phyloP scores from a whole-genome alignment of 495 filamentous ascomycete species.

The Podospora conica region DNA sequence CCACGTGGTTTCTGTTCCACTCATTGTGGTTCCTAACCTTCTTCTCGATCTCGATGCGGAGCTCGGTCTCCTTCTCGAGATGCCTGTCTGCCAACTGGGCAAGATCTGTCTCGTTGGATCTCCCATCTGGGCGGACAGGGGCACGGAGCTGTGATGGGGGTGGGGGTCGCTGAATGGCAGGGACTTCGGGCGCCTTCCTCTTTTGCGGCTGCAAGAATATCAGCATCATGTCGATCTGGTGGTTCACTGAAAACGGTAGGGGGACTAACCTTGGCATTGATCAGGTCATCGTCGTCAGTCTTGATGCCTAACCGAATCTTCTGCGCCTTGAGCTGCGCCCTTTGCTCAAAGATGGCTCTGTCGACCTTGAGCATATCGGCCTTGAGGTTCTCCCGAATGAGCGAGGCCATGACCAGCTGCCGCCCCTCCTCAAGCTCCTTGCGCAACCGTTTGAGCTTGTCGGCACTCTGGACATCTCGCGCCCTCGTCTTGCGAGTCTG shows the following conservation, averaged over 20 bases:
- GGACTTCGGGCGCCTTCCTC: slow-evolving; percentile 56
- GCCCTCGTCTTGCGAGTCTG: slow-evolving; percentile 92
- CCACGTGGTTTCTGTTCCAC: slow-evolving; percentile 80
- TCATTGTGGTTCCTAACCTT: slow-evolving; percentile 76
- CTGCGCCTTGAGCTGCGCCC: slow-evolving; percentile 71
- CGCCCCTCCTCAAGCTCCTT: slow-evolving; percentile 89
- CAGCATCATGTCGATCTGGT: slow-evolving; percentile 31
- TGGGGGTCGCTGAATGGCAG: slow-evolving; percentile 49
- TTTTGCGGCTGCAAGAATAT: slow-evolving; percentile 52
- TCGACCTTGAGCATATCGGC: slow-evolving; percentile 70
- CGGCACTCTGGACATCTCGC: slow-evolving; percentile 85
- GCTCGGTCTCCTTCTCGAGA: slow-evolving; percentile 75
- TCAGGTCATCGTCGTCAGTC: slow-evolving; percentile 87
- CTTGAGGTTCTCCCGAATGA: slow-evolving; percentile 70
- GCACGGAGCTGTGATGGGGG: slow-evolving; percentile 52
- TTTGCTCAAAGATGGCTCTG: slow-evolving; percentile 69
- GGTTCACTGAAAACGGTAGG: slow-evolving; percentile 1
- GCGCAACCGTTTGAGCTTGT: slow-evolving; percentile 86
- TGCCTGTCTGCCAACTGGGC: slow-evolving; percentile 65
- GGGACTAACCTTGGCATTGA: slow-evolving; percentile 77
- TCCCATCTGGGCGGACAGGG: slow-evolving; percentile 63
- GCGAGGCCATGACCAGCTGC: slow-evolving; percentile 67
- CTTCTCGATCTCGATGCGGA: slow-evolving; percentile 68
- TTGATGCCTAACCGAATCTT: slow-evolving; percentile 87
- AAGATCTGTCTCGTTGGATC: slow-evolving; percentile 68